Evolutionary conservation across 2,329 filamentous ascomycete genomes (phyloP).

Genomic region (Dendryphion nanum): DNA sequence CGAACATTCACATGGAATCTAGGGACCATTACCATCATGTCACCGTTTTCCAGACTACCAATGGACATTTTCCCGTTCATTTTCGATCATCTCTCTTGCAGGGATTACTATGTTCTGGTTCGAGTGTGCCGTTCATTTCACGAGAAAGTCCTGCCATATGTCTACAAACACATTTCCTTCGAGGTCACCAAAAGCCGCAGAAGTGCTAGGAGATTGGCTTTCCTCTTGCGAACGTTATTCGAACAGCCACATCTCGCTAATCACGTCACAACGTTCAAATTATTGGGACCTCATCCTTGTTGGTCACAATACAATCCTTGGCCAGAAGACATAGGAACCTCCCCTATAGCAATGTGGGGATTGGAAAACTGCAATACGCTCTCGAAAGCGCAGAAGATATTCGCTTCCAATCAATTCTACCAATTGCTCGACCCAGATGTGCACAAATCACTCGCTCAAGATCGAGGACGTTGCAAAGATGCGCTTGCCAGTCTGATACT

Average conservation of each 20-base stretch:
- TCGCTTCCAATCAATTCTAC: constrained; percentile 21
- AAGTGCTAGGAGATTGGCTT: constrained; percentile 17
- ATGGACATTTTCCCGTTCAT: constrained; percentile 11
- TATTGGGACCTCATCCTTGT: constrained; percentile 13
- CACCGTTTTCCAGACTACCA: constrained; percentile 16
- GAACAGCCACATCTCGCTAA: constrained; percentile 15
- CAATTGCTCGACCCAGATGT: constrained; percentile 22
- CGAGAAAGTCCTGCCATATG: constrained; percentile 12
- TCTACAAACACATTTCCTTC: constrained; percentile 21
- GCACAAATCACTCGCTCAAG: constrained; percentile 18
- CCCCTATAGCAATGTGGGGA: constrained; percentile 18
- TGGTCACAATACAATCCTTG: constrained; percentile 23
- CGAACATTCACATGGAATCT: no score
- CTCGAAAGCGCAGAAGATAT: constrained; percentile 14
- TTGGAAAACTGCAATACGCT: constrained; percentile 16
- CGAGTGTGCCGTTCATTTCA: constrained; percentile 12
- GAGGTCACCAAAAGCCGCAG: constrained; percentile 14
- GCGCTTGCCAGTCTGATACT: constrained; percentile 20
- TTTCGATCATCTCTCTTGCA: constrained; percentile 14
- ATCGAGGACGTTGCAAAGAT: constrained; percentile 19
- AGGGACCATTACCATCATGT: no score
- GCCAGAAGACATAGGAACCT: constrained; percentile 8
- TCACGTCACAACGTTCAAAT: constrained; percentile 13
- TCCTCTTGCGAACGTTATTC: constrained; percentile 21
- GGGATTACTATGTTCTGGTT: constrained; percentile 12